phyloP scores from a whole-genome alignment of 371 early-diverging fungal genomes.

The Smittium mucronatum region DNA sequence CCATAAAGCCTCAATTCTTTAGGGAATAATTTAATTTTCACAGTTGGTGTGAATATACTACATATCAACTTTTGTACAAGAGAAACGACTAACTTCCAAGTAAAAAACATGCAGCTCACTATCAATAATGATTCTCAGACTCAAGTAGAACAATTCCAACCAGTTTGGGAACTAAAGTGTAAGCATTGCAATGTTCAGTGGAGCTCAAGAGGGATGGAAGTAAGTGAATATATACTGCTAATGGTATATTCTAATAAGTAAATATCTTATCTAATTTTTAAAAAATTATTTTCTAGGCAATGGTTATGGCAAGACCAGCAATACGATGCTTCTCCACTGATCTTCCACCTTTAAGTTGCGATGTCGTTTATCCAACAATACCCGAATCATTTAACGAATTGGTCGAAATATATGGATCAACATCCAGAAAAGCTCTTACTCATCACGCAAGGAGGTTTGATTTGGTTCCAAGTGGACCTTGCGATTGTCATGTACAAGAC shows the following conservation, averaged over 20 bases:
- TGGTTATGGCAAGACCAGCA: constrained; percentile 32
- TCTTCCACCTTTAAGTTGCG: constrained; percentile 32
- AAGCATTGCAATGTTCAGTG: constrained; percentile 29
- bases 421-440: constrained; percentile 20
- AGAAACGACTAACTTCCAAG: too few relatives aligned
- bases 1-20: too few relatives aligned
- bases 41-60: too few relatives aligned
- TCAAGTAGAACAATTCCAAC: neutral
- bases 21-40: too few relatives aligned
- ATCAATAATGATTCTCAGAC: neutral
- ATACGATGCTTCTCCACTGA: constrained; percentile 32
- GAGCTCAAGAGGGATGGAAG: constrained; percentile 35
- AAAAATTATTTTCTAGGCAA: constrained; percentile 16
- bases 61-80: too few relatives aligned
- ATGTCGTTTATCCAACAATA: constrained; percentile 27
- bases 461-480: constrained; percentile 29
- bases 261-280: too few relatives aligned
- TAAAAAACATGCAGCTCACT: neutral
- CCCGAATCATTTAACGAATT: constrained; percentile 23
- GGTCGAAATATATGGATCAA: constrained; percentile 21
- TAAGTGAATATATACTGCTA: too few relatives aligned
- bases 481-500: constrained; percentile 34
- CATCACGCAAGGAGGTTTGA: constrained; percentile 32
- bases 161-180: constrained; percentile 29
- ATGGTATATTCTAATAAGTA: too few relatives aligned